Conservation (phyloP, 257 asterid genomes). For the Jacaranda mimosifolia region DNA sequence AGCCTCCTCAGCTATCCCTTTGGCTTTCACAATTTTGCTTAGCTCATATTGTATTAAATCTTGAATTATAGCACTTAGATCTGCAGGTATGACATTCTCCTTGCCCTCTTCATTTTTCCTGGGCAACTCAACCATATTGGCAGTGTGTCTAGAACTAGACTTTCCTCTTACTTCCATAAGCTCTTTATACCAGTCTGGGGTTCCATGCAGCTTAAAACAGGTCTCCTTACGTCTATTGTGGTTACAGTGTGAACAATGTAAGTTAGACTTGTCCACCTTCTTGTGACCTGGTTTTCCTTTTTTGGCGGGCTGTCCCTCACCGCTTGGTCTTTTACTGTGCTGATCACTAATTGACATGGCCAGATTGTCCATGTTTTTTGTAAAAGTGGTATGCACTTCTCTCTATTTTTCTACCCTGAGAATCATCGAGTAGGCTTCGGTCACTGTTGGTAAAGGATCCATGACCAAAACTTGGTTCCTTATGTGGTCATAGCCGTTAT, state of each 20-base stretch:
- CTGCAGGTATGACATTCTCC: too few relatives aligned
- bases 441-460: not conserved
- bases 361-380: not conserved
- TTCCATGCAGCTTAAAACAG: not conserved
- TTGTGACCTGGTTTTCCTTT: not conserved
- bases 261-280: not conserved
- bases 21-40: too few relatives aligned
- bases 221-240: not conserved
- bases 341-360: too few relatives aligned
- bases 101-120: too few relatives aligned
- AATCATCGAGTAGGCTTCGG: not conserved
- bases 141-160: too few relatives aligned
- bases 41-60: too few relatives aligned
- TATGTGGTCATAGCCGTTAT: not conserved
- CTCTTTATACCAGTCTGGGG: not conserved
- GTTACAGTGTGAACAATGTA: not conserved
- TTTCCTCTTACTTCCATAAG: too few relatives aligned
- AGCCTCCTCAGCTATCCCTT: not conserved
- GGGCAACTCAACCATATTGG: too few relatives aligned
- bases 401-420: not conserved
- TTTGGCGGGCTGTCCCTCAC: not conserved
- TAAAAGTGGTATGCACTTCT: not conserved
- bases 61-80: too few relatives aligned
- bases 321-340: not conserved
- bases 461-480: not conserved